phyloP scores from a whole-genome alignment of 2,329 filamentous ascomycete genomes.

The Fusarium pseudocircinatum region DNA sequence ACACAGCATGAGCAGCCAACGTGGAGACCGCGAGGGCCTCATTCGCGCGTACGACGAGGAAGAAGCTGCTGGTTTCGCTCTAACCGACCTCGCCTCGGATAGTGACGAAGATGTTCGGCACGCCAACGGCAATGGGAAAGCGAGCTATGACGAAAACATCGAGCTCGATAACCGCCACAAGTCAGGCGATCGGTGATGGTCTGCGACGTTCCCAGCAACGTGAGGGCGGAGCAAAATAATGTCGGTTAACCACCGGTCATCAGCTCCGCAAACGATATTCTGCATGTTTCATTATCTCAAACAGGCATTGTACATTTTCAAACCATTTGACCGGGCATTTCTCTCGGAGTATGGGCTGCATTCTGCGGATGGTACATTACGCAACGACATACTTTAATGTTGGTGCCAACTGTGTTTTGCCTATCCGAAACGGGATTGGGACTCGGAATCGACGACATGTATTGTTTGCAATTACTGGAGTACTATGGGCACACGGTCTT shows the following conservation, averaged over 20 bases:
- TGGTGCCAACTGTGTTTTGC: conserved; percentile 35
- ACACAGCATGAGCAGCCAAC: conserved; percentile 71
- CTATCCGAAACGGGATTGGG: conserved; percentile 25
- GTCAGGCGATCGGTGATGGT: conserved; percentile 47
- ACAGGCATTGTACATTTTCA: conserved; percentile 43
- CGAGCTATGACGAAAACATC: conserved; percentile 54
- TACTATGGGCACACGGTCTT: conserved; percentile 43
- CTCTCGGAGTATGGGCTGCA: conserved; percentile 33
- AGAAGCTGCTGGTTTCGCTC: conserved; percentile 74
- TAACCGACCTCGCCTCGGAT: conserved; percentile 83
- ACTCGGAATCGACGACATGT: conserved; percentile 30
- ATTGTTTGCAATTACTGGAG: conserved; percentile 41
- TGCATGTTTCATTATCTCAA: conserved; percentile 35
- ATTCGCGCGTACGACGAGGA: conserved; percentile 93
- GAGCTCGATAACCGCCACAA: conserved; percentile 64
- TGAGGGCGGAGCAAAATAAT: conserved; percentile 24
- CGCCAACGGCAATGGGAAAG: conserved; percentile 54
- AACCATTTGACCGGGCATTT: conserved; percentile 37
- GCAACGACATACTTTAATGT: conserved; percentile 33
- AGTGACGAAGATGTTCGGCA: conserved; percentile 68
- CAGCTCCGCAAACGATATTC: conserved; percentile 20
- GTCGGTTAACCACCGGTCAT: not conserved
- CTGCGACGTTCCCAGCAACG: conserved; percentile 23
- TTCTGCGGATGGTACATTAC: conserved; percentile 37
- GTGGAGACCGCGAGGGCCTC: conserved; percentile 79